Evolutionary conservation across 352 stramenopile species (phyloP), one percentile per base, ranked within the genome.

Genomic region (Peronospora farinosa): DNA sequence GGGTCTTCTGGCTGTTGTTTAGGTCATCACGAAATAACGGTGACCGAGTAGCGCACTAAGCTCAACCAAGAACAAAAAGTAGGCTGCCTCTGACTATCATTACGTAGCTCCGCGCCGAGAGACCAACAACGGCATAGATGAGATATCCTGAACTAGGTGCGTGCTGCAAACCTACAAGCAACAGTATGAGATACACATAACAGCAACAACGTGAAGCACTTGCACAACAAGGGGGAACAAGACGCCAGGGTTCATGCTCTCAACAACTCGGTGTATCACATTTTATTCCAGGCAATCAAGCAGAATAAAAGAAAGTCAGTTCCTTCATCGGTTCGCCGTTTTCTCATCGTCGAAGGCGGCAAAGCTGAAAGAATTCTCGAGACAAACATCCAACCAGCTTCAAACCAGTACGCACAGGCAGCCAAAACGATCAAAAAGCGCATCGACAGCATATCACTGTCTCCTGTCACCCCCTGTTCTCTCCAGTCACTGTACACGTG

Each of bases 211-310:
- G 10, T 7, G 40, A 40, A 35, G 43, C 13, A 21, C 39, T 44
- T 57, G 40, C 53, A 57, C 42, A 49, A 43, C 35, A 67, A 57
- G 16, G n/a, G 23, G 13, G 27, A 17, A 21, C 25, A 54, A 46
- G 10, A 59, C 45, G 54, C 38, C 23, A 47, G 35, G 23, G 54
- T 70, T 59, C 21, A 47, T 77, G 70, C 77, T 91, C 79, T 91
- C 79, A 88, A 87, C 79, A 88, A 87, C 74, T 91, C 69, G 77
- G 73, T 81, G 75, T 84, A 76, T 77, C 69, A 75, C 65, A 63
- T 72, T 76, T 74, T 76, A 80, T 74, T 74, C 60, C 55, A 71
- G 43, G 40, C 56, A 62, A 58, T 59, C 19, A 59, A 59, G 57
- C 56, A 67, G 57, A 65, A 75, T 60, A 79, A 74, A 72, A 65